These are phyloP conservation scores for Tricholomella constricta DNA, from an alignment of 768 basidiomycete species.

Conservation along the genomic window DNA sequence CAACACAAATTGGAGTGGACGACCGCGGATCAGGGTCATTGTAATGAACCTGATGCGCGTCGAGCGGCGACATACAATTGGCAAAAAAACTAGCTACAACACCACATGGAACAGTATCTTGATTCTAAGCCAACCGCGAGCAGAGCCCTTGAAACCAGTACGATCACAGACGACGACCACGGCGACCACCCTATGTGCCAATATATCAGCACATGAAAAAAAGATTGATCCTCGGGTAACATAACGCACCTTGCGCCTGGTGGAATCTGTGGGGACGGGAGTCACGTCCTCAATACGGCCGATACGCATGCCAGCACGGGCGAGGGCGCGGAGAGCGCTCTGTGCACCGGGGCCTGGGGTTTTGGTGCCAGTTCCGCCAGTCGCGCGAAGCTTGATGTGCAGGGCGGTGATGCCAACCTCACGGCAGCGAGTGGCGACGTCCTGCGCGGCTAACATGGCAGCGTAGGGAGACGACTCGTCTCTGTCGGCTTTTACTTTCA, in stretches of 20 bases:
- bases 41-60: constrained; percentile 74
- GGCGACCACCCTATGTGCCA: constrained; percentile 84
- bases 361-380: constrained; percentile 98
- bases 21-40: constrained; percentile 82
- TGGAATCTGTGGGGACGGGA: constrained; percentile 95
- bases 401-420: constrained; percentile 98
- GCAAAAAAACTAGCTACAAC: constrained; percentile 29
- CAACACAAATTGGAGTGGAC: constrained; percentile 38
- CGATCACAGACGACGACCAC: constrained; percentile 90
- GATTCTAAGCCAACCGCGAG: constrained; percentile 11
- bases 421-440: constrained; percentile 93
- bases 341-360: constrained; percentile 99
- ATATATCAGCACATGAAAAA: neutral
- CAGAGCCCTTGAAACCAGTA: constrained; percentile 12
- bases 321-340: constrained; percentile 95
- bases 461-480: constrained; percentile 98
- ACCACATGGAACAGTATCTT: constrained; percentile 20
- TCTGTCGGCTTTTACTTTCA: constrained; percentile 99
- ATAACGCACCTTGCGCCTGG: constrained; percentile 84
- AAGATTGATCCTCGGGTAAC: neutral
- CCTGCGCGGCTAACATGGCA: constrained; percentile 98
- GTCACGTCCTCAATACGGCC: constrained; percentile 99
- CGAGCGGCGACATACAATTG: constrained; percentile 78
- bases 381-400: constrained; percentile 98
- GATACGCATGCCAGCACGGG: constrained; percentile 97